Percentiles rank a stretch among this genome's conserved stretches.
These are phyloP conservation scores for Pugionium dolabratum DNA, from an alignment of 345 rosid species.

Conservation along the genomic window DNA sequence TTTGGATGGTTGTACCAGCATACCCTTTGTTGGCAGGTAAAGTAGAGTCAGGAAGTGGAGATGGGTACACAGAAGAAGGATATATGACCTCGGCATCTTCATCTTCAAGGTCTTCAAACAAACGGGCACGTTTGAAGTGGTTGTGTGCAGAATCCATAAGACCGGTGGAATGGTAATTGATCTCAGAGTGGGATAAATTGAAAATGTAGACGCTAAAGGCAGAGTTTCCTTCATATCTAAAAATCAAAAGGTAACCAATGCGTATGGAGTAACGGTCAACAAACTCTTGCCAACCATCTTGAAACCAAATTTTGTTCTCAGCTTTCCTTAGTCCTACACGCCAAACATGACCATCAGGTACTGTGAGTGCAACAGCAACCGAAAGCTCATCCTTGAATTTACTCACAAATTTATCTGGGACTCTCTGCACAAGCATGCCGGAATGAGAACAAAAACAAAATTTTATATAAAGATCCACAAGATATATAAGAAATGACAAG, in stretches of 20 bases:
- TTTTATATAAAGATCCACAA: conserved; percentile 11
- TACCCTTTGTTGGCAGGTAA: conserved; percentile 42
- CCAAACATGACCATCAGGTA: conserved; percentile 75
- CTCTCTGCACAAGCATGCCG: conserved; percentile 62
- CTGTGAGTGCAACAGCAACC: conserved; percentile 65
- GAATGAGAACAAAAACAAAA: conserved; percentile 21
- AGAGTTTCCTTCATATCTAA: conserved; percentile 84
- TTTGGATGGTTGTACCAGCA: conserved; percentile 55
- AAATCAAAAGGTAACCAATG: conserved; percentile 73
- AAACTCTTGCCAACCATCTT: conserved; percentile 84
- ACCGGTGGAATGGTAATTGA: conserved; percentile 57
- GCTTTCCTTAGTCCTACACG: conserved; percentile 72
- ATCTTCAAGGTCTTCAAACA: conserved; percentile 75
- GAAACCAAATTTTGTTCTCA: conserved; percentile 74
- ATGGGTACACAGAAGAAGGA: conserved; percentile 37
- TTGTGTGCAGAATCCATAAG: conserved; percentile 42
- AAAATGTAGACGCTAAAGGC: conserved; percentile 73
- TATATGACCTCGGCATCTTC: conserved; percentile 52
- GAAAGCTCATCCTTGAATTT: conserved; percentile 74
- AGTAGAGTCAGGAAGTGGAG: conserved; percentile 33
- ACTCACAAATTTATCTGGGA: conserved; percentile 78
- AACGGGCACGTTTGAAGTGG: conserved; percentile 59
- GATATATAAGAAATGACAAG: conserved; percentile 7
- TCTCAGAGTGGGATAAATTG: conserved; percentile 69
- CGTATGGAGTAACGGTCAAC: conserved; percentile 71